Evolutionary conservation across 495 filamentous ascomycete species (phyloP).

Genomic region (Collariella sp.): DNA sequence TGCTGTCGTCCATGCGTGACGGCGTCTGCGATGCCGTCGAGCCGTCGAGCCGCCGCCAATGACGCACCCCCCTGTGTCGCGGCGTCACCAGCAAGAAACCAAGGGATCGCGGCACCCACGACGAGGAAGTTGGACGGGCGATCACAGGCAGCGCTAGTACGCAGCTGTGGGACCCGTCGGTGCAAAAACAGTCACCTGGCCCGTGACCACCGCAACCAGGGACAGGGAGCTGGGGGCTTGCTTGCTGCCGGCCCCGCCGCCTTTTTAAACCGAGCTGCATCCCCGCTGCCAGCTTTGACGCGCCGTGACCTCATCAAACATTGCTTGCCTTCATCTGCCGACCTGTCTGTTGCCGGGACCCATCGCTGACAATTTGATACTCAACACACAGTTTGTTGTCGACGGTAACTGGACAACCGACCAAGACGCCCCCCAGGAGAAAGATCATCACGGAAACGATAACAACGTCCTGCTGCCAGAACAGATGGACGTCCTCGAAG

Average conservation of each 20-base stretch:
- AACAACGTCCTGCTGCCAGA: conserved; percentile 83
- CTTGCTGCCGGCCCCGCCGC: conserved; percentile 1
- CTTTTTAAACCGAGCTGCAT: conserved; percentile 7
- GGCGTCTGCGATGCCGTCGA: not conserved
- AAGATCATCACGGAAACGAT: conserved; percentile 65
- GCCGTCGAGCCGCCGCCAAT: not conserved
- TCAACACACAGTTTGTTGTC: conserved; percentile 66
- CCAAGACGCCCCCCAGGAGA: conserved; percentile 65
- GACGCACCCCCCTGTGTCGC: not conserved
- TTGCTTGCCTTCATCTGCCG: no score
- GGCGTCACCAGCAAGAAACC: not conserved
- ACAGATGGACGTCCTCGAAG: conserved; percentile 35
- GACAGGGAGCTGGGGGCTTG: conserved; percentile 7
- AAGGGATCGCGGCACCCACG: not conserved
- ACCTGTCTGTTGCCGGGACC: no score
- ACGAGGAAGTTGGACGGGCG: not conserved
- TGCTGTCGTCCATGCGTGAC: no score
- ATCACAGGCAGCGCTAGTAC: conserved; percentile 11
- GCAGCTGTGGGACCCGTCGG: not conserved
- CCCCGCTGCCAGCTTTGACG: conserved; percentile 7
- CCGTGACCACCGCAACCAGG: conserved; percentile 7
- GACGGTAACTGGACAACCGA: conserved; percentile 82
- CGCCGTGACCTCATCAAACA: not conserved
- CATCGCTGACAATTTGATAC: conserved; percentile 2
- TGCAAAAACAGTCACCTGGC: conserved; percentile 10